Conservation (phyloP, 2,329 filamentous ascomycete species). For the Biscogniauxia marginata region DNA sequence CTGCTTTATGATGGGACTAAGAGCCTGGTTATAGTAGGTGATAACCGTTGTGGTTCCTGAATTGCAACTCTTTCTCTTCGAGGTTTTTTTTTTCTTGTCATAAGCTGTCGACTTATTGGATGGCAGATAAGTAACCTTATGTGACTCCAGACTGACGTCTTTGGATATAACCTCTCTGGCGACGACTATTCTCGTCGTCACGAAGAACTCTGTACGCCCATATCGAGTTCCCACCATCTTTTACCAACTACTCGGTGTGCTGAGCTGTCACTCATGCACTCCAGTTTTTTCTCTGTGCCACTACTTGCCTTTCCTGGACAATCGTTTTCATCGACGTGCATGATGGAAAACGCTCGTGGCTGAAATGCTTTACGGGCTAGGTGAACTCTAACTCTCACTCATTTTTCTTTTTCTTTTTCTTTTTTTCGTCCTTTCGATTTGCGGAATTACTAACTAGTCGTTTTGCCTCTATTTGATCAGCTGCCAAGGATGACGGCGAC, state of each 20-base stretch:
- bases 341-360: constrained; percentile 15
- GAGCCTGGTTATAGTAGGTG: constrained; percentile 26
- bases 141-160: background rate
- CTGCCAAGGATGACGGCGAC: constrained; percentile 11
- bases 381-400: too few relatives aligned
- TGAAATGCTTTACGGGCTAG: constrained; percentile 20
- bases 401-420: constrained; percentile 4
- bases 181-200: constrained; percentile 12
- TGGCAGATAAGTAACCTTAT: background rate
- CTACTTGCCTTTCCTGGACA: constrained; percentile 25
- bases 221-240: constrained; percentile 4
- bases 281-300: constrained; percentile 25
- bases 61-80: background rate
- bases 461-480: constrained; percentile 16
- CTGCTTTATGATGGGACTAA: constrained; percentile 20
- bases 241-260: constrained; percentile 16
- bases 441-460: constrained; percentile 13
- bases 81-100: background rate
- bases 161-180: background rate
- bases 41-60: constrained; percentile 12
- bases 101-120: background rate
- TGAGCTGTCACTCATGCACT: constrained; percentile 25
- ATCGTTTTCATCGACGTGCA: constrained; percentile 30
- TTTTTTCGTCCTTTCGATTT: constrained; percentile 1
- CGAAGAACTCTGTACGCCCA: background rate